phyloP scores from a whole-genome alignment of 495 filamentous ascomycete species.

The Xylaria intraflava region DNA sequence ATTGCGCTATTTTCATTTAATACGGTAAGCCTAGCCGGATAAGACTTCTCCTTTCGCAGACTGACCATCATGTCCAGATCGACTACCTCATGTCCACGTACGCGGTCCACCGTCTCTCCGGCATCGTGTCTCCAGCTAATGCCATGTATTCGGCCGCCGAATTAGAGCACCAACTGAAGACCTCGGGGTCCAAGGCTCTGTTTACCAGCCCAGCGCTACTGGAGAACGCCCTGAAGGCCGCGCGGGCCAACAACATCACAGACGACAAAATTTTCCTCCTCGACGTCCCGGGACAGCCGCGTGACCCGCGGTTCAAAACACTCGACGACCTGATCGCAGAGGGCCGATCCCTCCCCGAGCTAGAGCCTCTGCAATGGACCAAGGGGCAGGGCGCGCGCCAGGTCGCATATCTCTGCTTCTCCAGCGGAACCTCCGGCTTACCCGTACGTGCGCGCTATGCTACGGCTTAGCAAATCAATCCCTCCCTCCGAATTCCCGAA shows the following conservation, averaged over 20 bases:
- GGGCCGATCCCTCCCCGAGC: slow-evolving; percentile 53
- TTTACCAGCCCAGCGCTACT: slow-evolving; percentile 78
- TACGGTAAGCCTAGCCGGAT: slow-evolving; percentile 48
- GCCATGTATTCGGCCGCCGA: slow-evolving; percentile 73
- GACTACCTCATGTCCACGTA: slow-evolving; percentile 72
- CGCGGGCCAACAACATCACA: slow-evolving; percentile 59
- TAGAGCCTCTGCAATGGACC: slow-evolving; percentile 62
- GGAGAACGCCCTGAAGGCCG: slow-evolving; percentile 61
- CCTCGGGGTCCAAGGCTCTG: slow-evolving; percentile 66
- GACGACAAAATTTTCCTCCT: slow-evolving; percentile 69
- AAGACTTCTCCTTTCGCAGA: background rate
- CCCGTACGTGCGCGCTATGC: slow-evolving; percentile 60
- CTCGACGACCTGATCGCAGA: slow-evolving; percentile 61
- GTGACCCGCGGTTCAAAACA: slow-evolving; percentile 56
- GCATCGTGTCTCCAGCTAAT: slow-evolving; percentile 73
- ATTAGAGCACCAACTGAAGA: slow-evolving; percentile 70
- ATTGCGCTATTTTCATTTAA: slow-evolving; percentile 72
- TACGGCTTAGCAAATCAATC: background rate
- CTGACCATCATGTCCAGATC: slow-evolving; percentile 46
- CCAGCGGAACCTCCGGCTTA: slow-evolving; percentile 79
- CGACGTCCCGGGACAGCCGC: slow-evolving; percentile 54
- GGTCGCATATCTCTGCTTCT: slow-evolving; percentile 82
- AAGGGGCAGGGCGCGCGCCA: slow-evolving; percentile 70
- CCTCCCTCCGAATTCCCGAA: background rate
- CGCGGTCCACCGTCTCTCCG: slow-evolving; percentile 69